Conservation (phyloP, 495 filamentous ascomycete species). For the Penicillium turbatum region DNA sequence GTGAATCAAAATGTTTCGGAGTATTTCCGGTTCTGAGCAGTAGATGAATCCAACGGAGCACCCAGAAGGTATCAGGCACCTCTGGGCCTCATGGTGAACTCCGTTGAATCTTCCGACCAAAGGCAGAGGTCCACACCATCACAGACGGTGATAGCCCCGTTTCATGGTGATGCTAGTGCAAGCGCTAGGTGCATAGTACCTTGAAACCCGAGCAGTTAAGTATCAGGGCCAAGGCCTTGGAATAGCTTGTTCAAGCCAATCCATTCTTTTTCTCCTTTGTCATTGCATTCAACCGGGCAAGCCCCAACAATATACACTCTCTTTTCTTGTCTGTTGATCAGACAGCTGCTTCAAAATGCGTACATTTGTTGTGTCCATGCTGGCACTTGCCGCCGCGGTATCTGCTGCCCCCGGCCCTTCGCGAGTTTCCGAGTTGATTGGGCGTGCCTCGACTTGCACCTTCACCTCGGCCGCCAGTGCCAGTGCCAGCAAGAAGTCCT, state of each 20-base stretch:
- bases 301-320: not conserved
- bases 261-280: not conserved
- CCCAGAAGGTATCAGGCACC: not conserved
- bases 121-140: not conserved
- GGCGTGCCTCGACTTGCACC: constrained; percentile 42
- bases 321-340: constrained; percentile 18
- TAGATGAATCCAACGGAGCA: not conserved
- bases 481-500: constrained; percentile 43
- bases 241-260: constrained; percentile 6
- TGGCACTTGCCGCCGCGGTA: constrained; percentile 22
- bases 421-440: constrained; percentile 21
- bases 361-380: constrained; percentile 15
- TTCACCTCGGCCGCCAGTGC: constrained; percentile 44
- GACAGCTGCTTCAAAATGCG: constrained; percentile 21
- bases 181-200: not conserved
- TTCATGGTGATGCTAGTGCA: constrained; percentile 4
- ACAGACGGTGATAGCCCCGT: not conserved
- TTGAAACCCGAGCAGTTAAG: constrained; percentile 1
- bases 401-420: constrained; percentile 28
- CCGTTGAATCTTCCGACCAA: not conserved
- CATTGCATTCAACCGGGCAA: not conserved
- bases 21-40: not conserved
- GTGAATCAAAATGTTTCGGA: not conserved
- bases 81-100: not conserved
- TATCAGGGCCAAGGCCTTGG: constrained; percentile 2